A percentile compares a stretch with the other conserved stretches of the same genome.
Evolutionary conservation across 176 grass and related monocot genomes (phyloP).

Genomic region (Puccinellia tenuiflora): DNA sequence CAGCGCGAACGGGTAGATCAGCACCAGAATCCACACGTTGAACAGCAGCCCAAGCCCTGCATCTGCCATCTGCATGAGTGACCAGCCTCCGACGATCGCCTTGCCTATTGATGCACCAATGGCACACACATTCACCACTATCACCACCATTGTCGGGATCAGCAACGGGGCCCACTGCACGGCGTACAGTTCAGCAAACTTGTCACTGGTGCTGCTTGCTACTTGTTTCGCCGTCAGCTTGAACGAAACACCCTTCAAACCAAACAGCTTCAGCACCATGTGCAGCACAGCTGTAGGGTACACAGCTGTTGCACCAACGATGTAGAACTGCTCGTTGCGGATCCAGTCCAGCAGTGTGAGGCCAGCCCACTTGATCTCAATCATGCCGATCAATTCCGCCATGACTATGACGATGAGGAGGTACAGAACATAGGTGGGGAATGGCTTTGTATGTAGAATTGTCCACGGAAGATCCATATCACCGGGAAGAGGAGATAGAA

Average conservation of each 20-base stretch:
- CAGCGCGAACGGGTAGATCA: conserved; percentile 41
- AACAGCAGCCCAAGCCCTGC: conserved; percentile 33
- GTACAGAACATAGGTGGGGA: conserved; percentile 41
- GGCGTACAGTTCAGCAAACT: conserved; percentile 35
- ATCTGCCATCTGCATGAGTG: conserved; percentile 41
- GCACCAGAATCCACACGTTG: conserved; percentile 39
- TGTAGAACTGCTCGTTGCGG: conserved; percentile 61
- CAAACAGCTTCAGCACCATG: conserved; percentile 40
- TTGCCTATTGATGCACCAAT: conserved; percentile 35
- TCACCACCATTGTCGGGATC: conserved; percentile 35
- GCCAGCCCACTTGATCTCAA: conserved; percentile 45
- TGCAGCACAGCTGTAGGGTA: conserved; percentile 40
- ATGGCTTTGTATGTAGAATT: conserved; percentile 54
- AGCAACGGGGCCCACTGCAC: conserved; percentile 31
- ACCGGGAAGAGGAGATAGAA: conserved; percentile 46
- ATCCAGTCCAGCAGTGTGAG: conserved; percentile 41
- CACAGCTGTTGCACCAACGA: conserved; percentile 44
- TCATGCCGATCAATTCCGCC: conserved; percentile 35
- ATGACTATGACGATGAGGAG: conserved; percentile 32
- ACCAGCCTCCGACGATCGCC: conserved; percentile 34
- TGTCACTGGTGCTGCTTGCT: conserved; percentile 22
- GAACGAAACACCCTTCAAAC: conserved; percentile 46
- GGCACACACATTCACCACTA: conserved; percentile 26
- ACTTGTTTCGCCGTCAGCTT: conserved; percentile 39
- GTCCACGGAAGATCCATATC: conserved; percentile 46